phyloP scores from a whole-genome alignment of 768 basidiomycete species.

The Fomitopsis serialis region DNA sequence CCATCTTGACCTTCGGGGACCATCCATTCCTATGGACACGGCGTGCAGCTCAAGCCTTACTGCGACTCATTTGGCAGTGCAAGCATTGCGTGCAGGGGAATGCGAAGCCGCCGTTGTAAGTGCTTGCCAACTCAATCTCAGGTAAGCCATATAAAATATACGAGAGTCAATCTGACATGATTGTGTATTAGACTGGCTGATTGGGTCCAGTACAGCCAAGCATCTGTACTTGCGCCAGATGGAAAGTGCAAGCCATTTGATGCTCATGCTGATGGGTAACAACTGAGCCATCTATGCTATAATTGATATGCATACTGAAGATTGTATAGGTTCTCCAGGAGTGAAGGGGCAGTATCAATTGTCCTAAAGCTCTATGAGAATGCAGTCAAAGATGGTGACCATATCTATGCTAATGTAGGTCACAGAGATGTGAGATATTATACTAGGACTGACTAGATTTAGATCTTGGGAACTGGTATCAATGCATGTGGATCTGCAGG shows the following conservation, averaged over 20 bases:
- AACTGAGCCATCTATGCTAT: conserved; percentile 1
- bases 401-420: conserved; percentile 35
- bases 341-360: conserved; percentile 33
- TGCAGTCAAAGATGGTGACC: conserved; percentile 34
- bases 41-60: conserved; percentile 45
- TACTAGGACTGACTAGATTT: background rate
- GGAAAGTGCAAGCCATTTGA: conserved; percentile 44
- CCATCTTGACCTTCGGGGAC: conserved; percentile 37
- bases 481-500: conserved; percentile 32
- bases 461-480: conserved; percentile 37
- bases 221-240: conserved; percentile 32
- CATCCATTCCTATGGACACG: conserved; percentile 45
- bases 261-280: conserved; percentile 36
- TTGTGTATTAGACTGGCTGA: conserved; percentile 30
- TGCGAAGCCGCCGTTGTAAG: conserved; percentile 43
- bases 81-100: conserved; percentile 37
- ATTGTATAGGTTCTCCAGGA: conserved; percentile 29
- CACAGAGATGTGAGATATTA: background rate
- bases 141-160: conserved; percentile 26
- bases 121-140: conserved; percentile 36
- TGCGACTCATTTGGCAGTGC: conserved; percentile 43
- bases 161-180: no score
- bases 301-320: background rate
- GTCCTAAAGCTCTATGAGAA: conserved; percentile 35
- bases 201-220: conserved; percentile 32